Conservation (phyloP, 140 eudicot species). For the Ambrosia hybrid region DNA sequence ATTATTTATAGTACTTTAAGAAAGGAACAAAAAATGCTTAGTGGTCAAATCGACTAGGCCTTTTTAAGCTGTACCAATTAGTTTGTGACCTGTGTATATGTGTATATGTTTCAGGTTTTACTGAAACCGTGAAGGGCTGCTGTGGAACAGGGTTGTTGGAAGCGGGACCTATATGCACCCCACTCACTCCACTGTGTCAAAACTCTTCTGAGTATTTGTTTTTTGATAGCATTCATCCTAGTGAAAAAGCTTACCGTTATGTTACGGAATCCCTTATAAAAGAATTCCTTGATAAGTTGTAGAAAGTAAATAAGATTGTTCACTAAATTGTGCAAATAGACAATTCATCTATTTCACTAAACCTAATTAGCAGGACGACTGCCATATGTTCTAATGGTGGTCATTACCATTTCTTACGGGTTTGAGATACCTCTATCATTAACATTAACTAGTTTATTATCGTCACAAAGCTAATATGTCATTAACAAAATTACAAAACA, state of each 20-base stretch:
- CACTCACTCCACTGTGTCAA: slow-evolving; percentile 47
- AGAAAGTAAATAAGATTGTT: too few relatives aligned
- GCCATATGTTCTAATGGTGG: neutral
- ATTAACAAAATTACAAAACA: slow-evolving; percentile 2
- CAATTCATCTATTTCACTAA: slow-evolving; percentile 4
- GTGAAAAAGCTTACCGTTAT: slow-evolving; percentile 46
- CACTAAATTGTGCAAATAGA: too few relatives aligned
- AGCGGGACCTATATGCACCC: slow-evolving; percentile 49
- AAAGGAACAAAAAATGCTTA: too few relatives aligned
- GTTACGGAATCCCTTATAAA: slow-evolving; percentile 36
- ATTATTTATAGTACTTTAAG: too few relatives aligned
- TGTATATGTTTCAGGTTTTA: slow-evolving; percentile 41
- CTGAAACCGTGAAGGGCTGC: slow-evolving; percentile 53
- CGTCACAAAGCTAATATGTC: slow-evolving; percentile 18
- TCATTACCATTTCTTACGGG: too few relatives aligned
- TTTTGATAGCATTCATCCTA: slow-evolving; percentile 68
- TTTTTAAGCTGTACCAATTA: neutral
- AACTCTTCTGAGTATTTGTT: slow-evolving; percentile 50
- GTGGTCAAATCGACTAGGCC: neutral
- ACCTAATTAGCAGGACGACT: slow-evolving; percentile 3
- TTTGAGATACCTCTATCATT: too few relatives aligned
- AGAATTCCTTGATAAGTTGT: slow-evolving; percentile 32
- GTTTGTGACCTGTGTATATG: neutral
- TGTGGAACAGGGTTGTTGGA: slow-evolving; percentile 60
- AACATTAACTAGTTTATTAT: neutral